phyloP scores from a whole-genome alignment of 345 rosid species.

The Eutrema heterophyllum region DNA sequence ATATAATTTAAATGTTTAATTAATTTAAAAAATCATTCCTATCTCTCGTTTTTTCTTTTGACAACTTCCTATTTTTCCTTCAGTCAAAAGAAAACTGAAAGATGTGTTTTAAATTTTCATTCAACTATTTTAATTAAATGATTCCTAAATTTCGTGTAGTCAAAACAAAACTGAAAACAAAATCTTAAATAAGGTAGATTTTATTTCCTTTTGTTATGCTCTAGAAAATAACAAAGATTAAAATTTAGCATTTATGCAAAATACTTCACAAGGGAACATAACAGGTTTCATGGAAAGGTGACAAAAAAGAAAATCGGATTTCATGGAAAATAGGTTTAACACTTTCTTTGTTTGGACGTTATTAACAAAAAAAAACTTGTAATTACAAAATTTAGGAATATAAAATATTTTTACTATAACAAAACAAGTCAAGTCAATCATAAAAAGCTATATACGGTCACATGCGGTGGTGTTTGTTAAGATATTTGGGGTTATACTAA shows the following conservation, averaged over 20 bases:
- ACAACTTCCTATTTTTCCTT: neutral
- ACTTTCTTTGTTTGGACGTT: neutral
- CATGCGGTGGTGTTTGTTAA: conserved; percentile 29
- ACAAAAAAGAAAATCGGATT: neutral
- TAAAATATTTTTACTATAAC: neutral
- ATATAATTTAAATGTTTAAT: neutral
- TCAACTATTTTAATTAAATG: conserved; percentile 1
- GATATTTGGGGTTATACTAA: conserved; percentile 4
- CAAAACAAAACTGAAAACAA: neutral
- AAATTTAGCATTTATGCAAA: neutral
- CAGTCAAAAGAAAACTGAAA: conserved; percentile 10
- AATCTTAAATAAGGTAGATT: conserved; percentile 12
- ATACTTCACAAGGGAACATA: neutral
- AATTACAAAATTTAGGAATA: neutral
- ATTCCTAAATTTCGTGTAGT: conserved; percentile 10
- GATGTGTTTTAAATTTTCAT: neutral
- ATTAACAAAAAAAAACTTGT: neutral
- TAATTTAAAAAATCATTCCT: neutral
- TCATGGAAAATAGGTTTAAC: neutral
- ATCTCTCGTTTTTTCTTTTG: neutral
- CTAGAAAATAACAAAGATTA: neutral
- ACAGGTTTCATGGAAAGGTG: neutral
- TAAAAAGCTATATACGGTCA: conserved; percentile 10
- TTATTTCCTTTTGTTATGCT: neutral
- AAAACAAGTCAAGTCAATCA: conserved; percentile 21